Evolutionary conservation across 2,329 filamentous ascomycete genomes (phyloP).

Genomic region (Xenoacremonium recifei): DNA sequence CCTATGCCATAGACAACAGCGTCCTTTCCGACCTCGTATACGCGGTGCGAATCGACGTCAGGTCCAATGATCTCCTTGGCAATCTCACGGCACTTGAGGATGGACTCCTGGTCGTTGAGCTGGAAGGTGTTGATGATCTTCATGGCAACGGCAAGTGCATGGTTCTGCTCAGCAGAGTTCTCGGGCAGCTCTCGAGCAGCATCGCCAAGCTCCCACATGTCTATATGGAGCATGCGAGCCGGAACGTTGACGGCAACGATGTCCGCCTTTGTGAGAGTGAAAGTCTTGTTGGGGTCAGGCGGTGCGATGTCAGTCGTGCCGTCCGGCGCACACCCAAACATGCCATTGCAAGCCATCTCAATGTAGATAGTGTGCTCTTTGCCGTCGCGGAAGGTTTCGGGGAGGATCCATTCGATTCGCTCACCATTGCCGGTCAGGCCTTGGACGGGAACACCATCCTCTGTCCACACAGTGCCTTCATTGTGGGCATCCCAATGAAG

Average conservation of each 20-base stretch:
- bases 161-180: constrained; percentile 85
- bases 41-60: constrained; percentile 75
- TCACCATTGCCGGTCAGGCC: constrained; percentile 89
- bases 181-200: constrained; percentile 87
- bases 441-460: constrained; percentile 86
- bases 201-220: constrained; percentile 95
- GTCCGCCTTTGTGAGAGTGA: constrained; percentile 71
- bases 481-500: constrained; percentile 95
- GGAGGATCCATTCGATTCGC: constrained; percentile 87
- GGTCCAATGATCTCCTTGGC: constrained; percentile 80
- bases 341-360: constrained; percentile 97
- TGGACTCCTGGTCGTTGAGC: constrained; percentile 72
- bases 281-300: constrained; percentile 81
- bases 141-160: constrained; percentile 80
- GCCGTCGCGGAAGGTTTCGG: constrained; percentile 76
- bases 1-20: constrained; percentile 86
- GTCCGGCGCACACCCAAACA: constrained; percentile 90
- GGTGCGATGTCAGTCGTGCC: constrained; percentile 81
- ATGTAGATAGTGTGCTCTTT: constrained; percentile 89
- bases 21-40: constrained; percentile 74
- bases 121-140: constrained; percentile 89
- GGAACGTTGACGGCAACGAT: constrained; percentile 88
- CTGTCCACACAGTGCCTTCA: constrained; percentile 91
- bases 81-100: constrained; percentile 77
- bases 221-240: constrained; percentile 79